Evolutionary conservation across 2,329 filamentous ascomycete genomes (phyloP).

Genomic region (Calonectria crousiana): DNA sequence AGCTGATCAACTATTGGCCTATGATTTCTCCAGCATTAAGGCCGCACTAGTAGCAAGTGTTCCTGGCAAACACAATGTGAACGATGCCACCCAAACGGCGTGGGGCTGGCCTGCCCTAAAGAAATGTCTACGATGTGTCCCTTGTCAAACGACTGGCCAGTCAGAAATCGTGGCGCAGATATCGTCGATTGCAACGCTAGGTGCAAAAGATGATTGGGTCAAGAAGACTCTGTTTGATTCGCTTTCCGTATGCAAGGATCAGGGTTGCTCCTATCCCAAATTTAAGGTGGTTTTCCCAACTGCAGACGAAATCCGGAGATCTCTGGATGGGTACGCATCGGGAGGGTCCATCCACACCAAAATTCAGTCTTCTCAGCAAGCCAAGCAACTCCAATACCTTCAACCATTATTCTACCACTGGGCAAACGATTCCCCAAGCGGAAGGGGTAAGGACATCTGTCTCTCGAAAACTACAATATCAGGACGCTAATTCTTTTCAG

Average conservation of each 20-base stretch:
- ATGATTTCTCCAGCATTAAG: constrained; percentile 78
- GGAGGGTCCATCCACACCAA: constrained; percentile 88
- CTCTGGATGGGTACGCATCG: constrained; percentile 81
- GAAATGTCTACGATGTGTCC: constrained; percentile 68
- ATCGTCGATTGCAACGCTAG: constrained; percentile 86
- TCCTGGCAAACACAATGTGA: constrained; percentile 73
- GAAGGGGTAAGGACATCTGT: constrained; percentile 43
- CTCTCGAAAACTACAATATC: not conserved
- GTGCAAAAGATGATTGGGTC: constrained; percentile 78
- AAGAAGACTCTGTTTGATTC: constrained; percentile 71
- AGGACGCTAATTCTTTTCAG: constrained; percentile 36
- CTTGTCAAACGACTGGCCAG: constrained; percentile 52
- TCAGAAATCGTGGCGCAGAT: constrained; percentile 73
- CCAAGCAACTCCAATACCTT: constrained; percentile 80
- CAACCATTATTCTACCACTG: constrained; percentile 80
- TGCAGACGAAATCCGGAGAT: constrained; percentile 79
- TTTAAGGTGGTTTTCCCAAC: constrained; percentile 87
- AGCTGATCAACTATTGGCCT: constrained; percentile 66
- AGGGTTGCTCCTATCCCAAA: constrained; percentile 50
- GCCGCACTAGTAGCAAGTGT: constrained; percentile 84
- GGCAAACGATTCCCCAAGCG: constrained; percentile 69
- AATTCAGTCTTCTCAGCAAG: constrained; percentile 75
- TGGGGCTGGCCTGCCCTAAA: constrained; percentile 83
- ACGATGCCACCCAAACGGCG: constrained; percentile 62
- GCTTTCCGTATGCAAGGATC: constrained; percentile 51